A percentile compares a stretch with the other conserved stretches of the same genome.
Conservation (phyloP, 768 basidiomycete species). For the Coprinopsis cinerea region DNA sequence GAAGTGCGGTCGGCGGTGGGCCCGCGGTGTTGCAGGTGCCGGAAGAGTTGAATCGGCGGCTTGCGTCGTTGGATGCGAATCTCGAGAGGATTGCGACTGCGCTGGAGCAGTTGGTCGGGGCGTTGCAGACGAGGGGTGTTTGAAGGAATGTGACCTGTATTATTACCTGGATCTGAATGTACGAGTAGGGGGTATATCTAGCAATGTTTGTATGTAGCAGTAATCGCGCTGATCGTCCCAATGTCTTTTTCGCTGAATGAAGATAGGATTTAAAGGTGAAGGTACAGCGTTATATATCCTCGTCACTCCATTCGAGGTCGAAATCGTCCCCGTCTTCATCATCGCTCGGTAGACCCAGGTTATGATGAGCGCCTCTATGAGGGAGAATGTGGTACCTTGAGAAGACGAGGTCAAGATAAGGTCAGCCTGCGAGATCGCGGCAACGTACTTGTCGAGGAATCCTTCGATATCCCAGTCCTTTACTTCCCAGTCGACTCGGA, state of each 20-base stretch:
- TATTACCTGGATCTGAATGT: no score
- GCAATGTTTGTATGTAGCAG: no score
- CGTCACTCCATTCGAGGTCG: slow-evolving; percentile 48
- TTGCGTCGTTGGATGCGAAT: slow-evolving; percentile 30
- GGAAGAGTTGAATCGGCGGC: slow-evolving; percentile 22
- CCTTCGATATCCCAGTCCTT: slow-evolving; percentile 63
- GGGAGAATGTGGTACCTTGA: slow-evolving; percentile 22
- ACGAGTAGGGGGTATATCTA: no score
- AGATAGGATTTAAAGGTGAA: no score
- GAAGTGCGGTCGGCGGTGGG: neutral
- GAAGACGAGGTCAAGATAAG: slow-evolving; percentile 4
- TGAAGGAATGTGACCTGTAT: no score
- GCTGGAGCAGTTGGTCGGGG: slow-evolving; percentile 27
- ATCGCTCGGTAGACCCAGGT: slow-evolving; percentile 40
- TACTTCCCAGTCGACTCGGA: slow-evolving; percentile 84
- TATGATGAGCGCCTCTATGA: slow-evolving; percentile 27
- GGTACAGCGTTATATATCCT: slow-evolving; percentile 31
- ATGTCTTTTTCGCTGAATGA: no score
- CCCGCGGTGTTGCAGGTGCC: slow-evolving; percentile 15
- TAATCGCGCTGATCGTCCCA: neutral
- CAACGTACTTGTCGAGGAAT: slow-evolving; percentile 52
- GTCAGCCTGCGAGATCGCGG: slow-evolving; percentile 1
- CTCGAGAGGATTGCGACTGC: slow-evolving; percentile 31
- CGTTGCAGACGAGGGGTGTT: slow-evolving; percentile 10
- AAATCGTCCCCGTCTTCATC: slow-evolving; percentile 47